These are phyloP conservation scores for Cyberlindnera meyerae DNA, from an alignment of 805 yeast species.

Conservation along the genomic window DNA sequence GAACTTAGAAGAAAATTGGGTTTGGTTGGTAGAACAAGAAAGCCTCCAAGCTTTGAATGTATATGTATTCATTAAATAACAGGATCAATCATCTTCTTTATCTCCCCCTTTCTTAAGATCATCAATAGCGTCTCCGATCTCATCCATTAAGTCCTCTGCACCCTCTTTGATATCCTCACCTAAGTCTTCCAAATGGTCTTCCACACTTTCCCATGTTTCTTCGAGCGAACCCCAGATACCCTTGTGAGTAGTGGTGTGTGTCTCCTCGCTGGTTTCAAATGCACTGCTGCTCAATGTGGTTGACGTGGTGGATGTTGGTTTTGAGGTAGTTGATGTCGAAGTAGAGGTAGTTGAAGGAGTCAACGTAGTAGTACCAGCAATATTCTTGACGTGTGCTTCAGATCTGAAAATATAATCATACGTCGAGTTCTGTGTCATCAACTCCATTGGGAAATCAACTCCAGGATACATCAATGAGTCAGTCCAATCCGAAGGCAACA, in stretches of 20 bases:
- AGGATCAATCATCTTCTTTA: constrained; percentile 1
- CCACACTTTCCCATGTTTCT: constrained; percentile 19
- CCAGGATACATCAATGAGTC: constrained; percentile 47
- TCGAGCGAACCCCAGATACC: constrained; percentile 25
- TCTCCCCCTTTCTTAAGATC: not conserved
- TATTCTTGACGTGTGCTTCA: constrained; percentile 3
- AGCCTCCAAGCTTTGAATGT: constrained; percentile 18
- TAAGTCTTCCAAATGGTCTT: constrained; percentile 18
- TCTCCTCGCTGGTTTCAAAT: not conserved
- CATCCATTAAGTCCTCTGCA: constrained; percentile 15
- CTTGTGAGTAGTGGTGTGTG: constrained; percentile 15
- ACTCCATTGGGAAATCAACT: constrained; percentile 38
- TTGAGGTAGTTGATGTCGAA: not conserved
- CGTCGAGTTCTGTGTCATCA: constrained; percentile 43
- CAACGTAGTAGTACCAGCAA: constrained; percentile 15
- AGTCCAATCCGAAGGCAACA: constrained; percentile 40
- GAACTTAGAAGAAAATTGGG: constrained; percentile 46
- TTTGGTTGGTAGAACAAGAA: constrained; percentile 69
- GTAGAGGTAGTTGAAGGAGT: too few species aligned
- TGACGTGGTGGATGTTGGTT: not conserved
- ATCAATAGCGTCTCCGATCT: constrained; percentile 16
- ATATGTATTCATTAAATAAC: too few species aligned
- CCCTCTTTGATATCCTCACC: constrained; percentile 19
- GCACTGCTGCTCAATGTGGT: too few species aligned
- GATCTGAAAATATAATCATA: constrained; percentile 40